Evolutionary conservation across 78 protist genomes (phyloP), one percentile per base, ranked within the genome.

Genomic region (Planoprotostelium fungivorum): DNA sequence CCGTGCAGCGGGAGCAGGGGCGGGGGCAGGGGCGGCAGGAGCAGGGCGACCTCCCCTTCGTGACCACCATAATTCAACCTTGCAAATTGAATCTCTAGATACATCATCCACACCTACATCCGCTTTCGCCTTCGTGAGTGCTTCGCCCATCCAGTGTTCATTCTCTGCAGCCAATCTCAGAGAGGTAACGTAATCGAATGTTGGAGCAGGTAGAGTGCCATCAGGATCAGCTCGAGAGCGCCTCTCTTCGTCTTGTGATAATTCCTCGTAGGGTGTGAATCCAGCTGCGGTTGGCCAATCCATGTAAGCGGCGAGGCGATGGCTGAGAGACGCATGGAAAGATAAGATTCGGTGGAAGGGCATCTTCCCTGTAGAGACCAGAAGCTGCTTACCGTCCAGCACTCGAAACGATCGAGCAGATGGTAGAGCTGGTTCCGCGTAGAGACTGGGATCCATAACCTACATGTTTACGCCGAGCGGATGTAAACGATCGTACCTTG

Each of bases 271-370:
- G 73, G 73, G 16, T 51, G 5, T 16, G 16, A 51, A 51, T 51
- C 73, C 16, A 51, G 73, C 73, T 51, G 73, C 73, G 73, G 73
- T 51, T 51, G 73, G 73, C 73, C 73, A 51, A 51, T 16, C 73
- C 73, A 51, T 51, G 73, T 51, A 51, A 51, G 73, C 73, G 73
- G 73, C 73, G 16, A 51, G 16, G 73, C 73, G 16, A 51, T 51
- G 73, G 73, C 73, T 51, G 73, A 51, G 73, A 51, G 73, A 51
- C 73, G 73, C 73, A 51, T 51, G 73, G 73, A 51, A 51, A 51
- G 73, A 51, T 51, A 51, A 51, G 73, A 51, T 51, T 51, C 16
- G 73, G 73, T 51, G 73, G 73, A 51, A 51, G 73, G 73, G 73
- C 73, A 51, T 51, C 73, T 51, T 16, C 16, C 5, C 73, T 51